Base-by-base conservation (phyloP, 2,329 filamentous ascomycete species). In the Trichothecium sympodiale region DNA sequence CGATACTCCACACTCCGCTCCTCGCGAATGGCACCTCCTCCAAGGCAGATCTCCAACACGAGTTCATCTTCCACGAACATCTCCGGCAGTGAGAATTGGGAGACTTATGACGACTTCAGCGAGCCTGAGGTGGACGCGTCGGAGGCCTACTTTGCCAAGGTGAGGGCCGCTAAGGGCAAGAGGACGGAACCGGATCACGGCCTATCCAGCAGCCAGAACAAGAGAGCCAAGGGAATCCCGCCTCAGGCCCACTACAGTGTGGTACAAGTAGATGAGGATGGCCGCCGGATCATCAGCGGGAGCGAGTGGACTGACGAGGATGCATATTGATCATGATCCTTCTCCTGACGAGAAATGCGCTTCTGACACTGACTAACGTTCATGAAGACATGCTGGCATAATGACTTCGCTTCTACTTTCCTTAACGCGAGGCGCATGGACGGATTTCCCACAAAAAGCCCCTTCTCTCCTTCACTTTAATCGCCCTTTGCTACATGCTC, bases 51-150 rank as follows among this genome's bases (percentile, higher is more conserved):
- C 13, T 62, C 59, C 4, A 48, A 44, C 34, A 80, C 80, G 1
- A 88, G 83, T 29, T 77, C 77, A 44, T 75, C 79, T 0, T 88
- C 84, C n/a, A 85, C 82, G 2, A 70, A 69, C 16, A 69, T 83
- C 17, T 86, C 83, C 5, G 85, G 84, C 2, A 94, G 85, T 4
- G 89, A 96, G 60, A 96, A 96, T 56, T 96, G 89, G 89, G 89
- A 96, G 59, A 94, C 88, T 8, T 96, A 91, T 49, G 88, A 91
- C 47, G 85, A 94, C 54, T 77, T 72, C 45, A 86, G 81, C 41
- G 80, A 86, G 49, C 75, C 80, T 0, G 83, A 86, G 48, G 68
- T 71, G 17, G 87, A 94, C 53, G 74, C 73, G 1, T 79, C 78
- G 4, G 84, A 91, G 41, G 70, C 76, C 8, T 93, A 94, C 57